phyloP scores from a whole-genome alignment of 306 rosid species.

The Oxytropis ochrocephala region DNA sequence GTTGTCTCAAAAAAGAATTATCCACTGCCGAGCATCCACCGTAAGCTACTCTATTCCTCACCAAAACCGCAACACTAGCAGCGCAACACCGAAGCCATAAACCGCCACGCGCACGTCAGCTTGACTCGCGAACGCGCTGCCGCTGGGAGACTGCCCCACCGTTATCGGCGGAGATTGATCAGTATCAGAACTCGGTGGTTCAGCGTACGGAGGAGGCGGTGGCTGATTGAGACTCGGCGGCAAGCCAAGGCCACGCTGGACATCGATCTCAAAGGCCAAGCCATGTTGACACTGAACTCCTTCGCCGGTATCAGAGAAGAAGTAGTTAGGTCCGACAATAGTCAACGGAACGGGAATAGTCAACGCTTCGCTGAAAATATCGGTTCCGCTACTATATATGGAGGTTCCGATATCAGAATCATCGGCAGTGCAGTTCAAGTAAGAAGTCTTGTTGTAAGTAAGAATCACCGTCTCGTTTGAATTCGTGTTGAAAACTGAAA shows the following conservation, averaged over 20 bases:
- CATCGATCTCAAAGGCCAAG: constrained; percentile 63
- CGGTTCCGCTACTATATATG: constrained; percentile 36
- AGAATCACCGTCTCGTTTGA: constrained; percentile 76
- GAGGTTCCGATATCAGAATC: constrained; percentile 48
- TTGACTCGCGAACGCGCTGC: constrained; percentile 18
- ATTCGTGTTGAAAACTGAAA: constrained; percentile 65
- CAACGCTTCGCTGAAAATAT: constrained; percentile 32
- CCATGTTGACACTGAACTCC: constrained; percentile 65
- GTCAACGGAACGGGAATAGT: constrained; percentile 55
- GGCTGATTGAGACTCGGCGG: constrained; percentile 86
- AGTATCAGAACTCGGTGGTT: constrained; percentile 47
- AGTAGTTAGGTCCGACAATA: constrained; percentile 50
- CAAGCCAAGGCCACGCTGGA: constrained; percentile 61
- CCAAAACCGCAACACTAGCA: constrained; percentile 6
- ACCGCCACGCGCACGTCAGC: constrained; percentile 20
- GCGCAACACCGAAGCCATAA: background rate
- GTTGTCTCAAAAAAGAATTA: background rate
- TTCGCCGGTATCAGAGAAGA: constrained; percentile 56
- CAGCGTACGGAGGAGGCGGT: constrained; percentile 75
- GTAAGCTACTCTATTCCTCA: background rate
- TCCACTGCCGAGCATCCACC: background rate
- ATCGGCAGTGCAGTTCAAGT: constrained; percentile 48
- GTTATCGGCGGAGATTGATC: constrained; percentile 38
- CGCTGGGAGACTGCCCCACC: constrained; percentile 8
- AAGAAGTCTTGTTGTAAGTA: constrained; percentile 56